Base-by-base conservation (phyloP, 208 protist genomes). In the Trypanosoma cruzi region DNA sequence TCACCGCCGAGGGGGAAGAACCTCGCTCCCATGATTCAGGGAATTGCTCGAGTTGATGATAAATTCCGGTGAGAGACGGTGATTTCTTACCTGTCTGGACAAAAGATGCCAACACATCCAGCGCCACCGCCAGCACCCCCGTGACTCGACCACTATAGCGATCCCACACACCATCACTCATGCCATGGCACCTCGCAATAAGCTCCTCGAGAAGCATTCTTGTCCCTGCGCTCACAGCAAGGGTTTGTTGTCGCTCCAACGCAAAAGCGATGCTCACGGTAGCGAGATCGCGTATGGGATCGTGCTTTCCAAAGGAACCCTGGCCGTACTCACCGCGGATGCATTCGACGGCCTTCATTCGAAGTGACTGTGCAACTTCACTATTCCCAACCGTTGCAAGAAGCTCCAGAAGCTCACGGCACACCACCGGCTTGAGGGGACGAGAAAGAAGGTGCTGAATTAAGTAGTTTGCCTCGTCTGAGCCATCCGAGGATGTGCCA, bases 11-110 rank as follows among this genome's bases (percentile, higher is more conserved):
- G 5, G 36, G 48, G 14, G 31, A 4, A 14, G 49, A 57, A 2
- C 57, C 52, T 22, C 59, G 31, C 42, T 63, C 76, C 76, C 76
- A 77, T 10, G 52, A 29, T 5, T 14, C n/a, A 29, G 70, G 70
- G 32, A 72, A 77, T 37, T 50, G 7, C 20, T 61, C 59, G 16
- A 81, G 20, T 26, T 64, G 18, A 29, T 31, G 8, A 5, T 5
- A 46, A 1, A 0, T 52, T 53, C 48, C 44, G 10, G 36, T 34
- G 48, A 64, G 10, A 8, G 28, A 8, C 29, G n/a, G 6, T 46
- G 20, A 24, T 7, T 62, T 54, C 22, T 10, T 20, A 46, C 3
- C 34, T 28, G 40, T 26, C n/a, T 31, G 7, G 14, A 16, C 24
- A 52, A 59, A 61, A 2, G 53, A 44, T n/a, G 50, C 20, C 40